Base-by-base conservation (phyloP, 495 filamentous ascomycete species). In the Choiromyces venosus region DNA sequence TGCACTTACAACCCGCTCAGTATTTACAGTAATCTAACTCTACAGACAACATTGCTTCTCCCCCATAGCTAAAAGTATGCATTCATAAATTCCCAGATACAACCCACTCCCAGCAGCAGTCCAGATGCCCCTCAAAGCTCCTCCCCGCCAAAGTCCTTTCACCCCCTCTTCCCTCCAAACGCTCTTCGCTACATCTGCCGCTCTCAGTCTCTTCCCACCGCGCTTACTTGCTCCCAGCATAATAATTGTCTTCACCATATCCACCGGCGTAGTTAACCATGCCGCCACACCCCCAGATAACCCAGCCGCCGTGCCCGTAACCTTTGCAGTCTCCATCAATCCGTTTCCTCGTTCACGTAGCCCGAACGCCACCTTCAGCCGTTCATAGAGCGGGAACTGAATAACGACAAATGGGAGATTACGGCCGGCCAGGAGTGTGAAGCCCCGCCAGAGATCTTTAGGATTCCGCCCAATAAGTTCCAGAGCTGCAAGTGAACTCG, bases 331-430 rank as follows among this genome's bases (percentile, higher is more conserved):
- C 9, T 87, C 91, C 37, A 88, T 87, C 84, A 33, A 18, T 36
- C 78, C 29, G 14, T 38, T 72, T 16, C 46, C 37, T 66, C 14
- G 44, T n/a, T 21, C 12, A 19, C 68, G 73, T 29, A 52, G 38
- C 1, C 73, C 56, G 37, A 74, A 69, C 61, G 85, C 67, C 42
- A 83, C 81, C 7, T 86, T 89, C 46, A 92, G 66, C 74, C 85
- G 85, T 82, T 97, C 93, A 78, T 93, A 96, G 74, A 95, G 82
- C 21, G 93, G 93, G 77, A 96, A 97, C 73, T 96, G 92, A 71
- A 96, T 83, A 2, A 91, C 91, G 14, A 92, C 96, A 74, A 92
- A 94, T 0, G 93, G 93, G 14, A 97, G 79, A 76, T 97, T 97
- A 1, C 93, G 84, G 2, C 90, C 89, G 4, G 89, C 88, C 2